Conservation (phyloP, 2,329 filamentous ascomycete genomes). For the Rhexocercosporidium sp. region DNA sequence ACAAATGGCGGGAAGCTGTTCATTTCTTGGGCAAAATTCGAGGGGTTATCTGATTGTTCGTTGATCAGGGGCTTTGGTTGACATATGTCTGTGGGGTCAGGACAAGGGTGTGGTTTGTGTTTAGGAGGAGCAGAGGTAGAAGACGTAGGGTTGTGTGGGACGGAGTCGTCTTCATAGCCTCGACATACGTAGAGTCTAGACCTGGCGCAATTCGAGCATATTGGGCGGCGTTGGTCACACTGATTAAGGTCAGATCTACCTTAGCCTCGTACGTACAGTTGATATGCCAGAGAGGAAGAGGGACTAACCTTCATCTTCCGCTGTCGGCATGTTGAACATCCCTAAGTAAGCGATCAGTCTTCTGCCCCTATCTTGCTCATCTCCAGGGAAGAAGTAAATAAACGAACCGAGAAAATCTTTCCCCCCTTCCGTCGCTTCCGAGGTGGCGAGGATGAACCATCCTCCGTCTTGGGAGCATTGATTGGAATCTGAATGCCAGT, state of each 20-base stretch:
- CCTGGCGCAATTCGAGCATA: not conserved
- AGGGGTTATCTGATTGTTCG: not conserved
- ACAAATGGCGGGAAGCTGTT: not conserved
- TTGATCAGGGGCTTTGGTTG: not conserved
- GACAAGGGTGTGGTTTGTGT: not conserved
- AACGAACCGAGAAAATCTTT: slow-evolving; percentile 1
- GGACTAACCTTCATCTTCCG: not conserved
- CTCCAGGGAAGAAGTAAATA: not conserved
- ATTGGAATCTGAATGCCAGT: not conserved
- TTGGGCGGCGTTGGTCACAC: not conserved
- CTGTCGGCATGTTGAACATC: slow-evolving; percentile 2
- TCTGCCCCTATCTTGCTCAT: not conserved
- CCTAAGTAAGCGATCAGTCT: not conserved
- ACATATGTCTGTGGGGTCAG: not conserved
- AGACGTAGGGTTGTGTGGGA: not conserved
- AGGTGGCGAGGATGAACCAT: not conserved
- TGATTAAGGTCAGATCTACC: not conserved
- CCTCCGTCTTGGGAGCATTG: not conserved
- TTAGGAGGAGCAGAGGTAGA: not conserved
- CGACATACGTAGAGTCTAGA: not conserved
- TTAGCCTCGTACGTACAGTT: no score
- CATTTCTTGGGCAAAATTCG: not conserved
- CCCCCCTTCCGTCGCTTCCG: slow-evolving; percentile 1
- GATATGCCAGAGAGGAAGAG: not conserved
- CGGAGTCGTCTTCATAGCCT: not conserved